A percentile compares a stretch with the other conserved stretches of the same genome.
Evolutionary conservation across 805 yeast genomes (phyloP).

Genomic region (Nakazawaea ernobii): DNA sequence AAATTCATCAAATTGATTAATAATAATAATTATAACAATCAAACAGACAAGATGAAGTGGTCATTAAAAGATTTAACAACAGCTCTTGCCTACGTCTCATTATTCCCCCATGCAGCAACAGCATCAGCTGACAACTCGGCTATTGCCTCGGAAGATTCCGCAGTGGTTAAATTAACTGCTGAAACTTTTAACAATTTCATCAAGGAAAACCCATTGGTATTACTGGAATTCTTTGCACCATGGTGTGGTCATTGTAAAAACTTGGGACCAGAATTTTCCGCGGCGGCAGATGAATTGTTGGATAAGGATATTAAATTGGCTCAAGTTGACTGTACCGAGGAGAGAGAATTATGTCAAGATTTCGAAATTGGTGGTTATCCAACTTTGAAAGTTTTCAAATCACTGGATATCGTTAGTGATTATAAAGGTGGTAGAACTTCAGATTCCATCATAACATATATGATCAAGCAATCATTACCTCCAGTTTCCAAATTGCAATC

Average conservation of each 20-base stretch:
- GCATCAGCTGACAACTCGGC: constrained; percentile 51
- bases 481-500: constrained; percentile 50
- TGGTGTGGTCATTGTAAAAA: constrained; percentile 98
- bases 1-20: not conserved
- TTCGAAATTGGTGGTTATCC: constrained; percentile 80
- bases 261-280: constrained; percentile 72
- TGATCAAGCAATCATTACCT: constrained; percentile 81
- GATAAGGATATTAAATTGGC: constrained; percentile 66
- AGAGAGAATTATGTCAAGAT: constrained; percentile 62
- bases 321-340: constrained; percentile 81
- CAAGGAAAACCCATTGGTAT: constrained; percentile 66
- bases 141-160: constrained; percentile 74
- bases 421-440: constrained; percentile 86
- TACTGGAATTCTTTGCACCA: constrained; percentile 89
- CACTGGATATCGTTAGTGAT: constrained; percentile 43
- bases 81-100: constrained; percentile 8
- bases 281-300: constrained; percentile 63
- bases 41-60: constrained; percentile 5
- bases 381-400: constrained; percentile 71
- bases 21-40: not conserved
- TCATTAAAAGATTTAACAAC: constrained; percentile 7
- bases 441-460: constrained; percentile 67
- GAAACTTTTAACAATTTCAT: constrained; percentile 63
- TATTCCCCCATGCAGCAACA: constrained; percentile 14
- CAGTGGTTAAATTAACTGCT: constrained; percentile 74